These are phyloP conservation scores for Talaromyces albobiverticillius DNA, from an alignment of 2,329 filamentous ascomycete species.

Conservation along the genomic window DNA sequence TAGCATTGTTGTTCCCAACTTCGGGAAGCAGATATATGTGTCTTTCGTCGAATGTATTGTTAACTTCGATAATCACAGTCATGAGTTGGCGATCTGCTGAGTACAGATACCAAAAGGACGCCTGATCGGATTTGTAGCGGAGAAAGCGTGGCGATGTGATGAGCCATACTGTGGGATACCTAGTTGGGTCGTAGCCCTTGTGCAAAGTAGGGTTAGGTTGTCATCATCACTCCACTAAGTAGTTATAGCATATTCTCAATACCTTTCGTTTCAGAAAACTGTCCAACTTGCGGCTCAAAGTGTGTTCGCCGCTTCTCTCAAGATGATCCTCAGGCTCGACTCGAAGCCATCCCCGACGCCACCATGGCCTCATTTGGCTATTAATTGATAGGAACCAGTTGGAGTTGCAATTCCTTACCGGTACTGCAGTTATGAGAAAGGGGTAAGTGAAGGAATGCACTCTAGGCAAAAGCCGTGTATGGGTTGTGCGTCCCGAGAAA, in stretches of 20 bases:
- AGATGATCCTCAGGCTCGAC: slow-evolving; percentile 9
- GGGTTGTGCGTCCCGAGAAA: background rate
- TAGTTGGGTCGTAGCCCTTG: background rate
- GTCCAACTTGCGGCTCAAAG: slow-evolving; percentile 1
- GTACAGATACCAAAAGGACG: slow-evolving; percentile 11
- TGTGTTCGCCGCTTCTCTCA: background rate
- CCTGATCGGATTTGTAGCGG: slow-evolving; percentile 4
- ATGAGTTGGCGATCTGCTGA: background rate
- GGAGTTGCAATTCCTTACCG: background rate
- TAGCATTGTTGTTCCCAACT: too few relatives aligned
- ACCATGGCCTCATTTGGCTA: background rate
- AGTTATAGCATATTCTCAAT: background rate
- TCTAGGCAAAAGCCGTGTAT: slow-evolving; percentile 6
- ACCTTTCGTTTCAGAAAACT: slow-evolving; percentile 1
- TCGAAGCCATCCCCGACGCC: slow-evolving; percentile 9
- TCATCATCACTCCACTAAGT: background rate
- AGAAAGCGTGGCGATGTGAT: slow-evolving; percentile 7
- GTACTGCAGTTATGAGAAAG: slow-evolving; percentile 1
- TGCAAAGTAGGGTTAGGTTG: background rate
- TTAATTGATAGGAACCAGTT: slow-evolving; percentile 5
- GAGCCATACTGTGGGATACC: slow-evolving; percentile 9
- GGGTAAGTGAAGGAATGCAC: background rate
- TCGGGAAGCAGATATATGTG: slow-evolving; percentile 3
- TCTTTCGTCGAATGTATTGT: slow-evolving; percentile 9
- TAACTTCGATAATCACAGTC: slow-evolving; percentile 1